Evolutionary conservation across 176 grass and related monocot genomes (phyloP).

Genomic region (Rhynchospora tenuis): DNA sequence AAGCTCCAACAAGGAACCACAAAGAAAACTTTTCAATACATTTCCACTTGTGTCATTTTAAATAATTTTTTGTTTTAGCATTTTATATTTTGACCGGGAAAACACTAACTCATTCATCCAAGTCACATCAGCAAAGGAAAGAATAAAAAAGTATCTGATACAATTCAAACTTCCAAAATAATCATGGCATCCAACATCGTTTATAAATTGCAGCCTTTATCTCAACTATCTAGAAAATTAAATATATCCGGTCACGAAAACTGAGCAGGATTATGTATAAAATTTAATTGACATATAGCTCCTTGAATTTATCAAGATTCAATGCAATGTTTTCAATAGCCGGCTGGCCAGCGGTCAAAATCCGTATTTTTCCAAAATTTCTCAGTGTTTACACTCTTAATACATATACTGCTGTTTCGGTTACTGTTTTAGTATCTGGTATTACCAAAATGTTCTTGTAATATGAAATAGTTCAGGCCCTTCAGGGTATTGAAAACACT

Average conservation of each 20-base stretch:
- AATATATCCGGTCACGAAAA: background rate
- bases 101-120: background rate
- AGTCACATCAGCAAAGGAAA: background rate
- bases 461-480: no score
- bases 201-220: background rate
- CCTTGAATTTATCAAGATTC: no score
- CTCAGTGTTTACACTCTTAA: no score
- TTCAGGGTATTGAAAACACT: no score
- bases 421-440: no score
- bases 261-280: background rate
- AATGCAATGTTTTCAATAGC: no score
- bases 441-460: no score
- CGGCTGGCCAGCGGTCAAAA: no score
- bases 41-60: background rate
- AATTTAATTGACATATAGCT: background rate
- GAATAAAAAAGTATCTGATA: background rate
- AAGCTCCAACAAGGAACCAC: background rate
- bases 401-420: no score
- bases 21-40: background rate
- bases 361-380: no score
- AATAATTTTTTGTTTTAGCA: background rate
- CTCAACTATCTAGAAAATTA: background rate
- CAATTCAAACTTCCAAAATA: constrained; percentile 3
- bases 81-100: background rate
- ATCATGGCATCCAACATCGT: background rate